Base-by-base conservation (phyloP, 257 asterid genomes). In the Solanum virginianum region DNA sequence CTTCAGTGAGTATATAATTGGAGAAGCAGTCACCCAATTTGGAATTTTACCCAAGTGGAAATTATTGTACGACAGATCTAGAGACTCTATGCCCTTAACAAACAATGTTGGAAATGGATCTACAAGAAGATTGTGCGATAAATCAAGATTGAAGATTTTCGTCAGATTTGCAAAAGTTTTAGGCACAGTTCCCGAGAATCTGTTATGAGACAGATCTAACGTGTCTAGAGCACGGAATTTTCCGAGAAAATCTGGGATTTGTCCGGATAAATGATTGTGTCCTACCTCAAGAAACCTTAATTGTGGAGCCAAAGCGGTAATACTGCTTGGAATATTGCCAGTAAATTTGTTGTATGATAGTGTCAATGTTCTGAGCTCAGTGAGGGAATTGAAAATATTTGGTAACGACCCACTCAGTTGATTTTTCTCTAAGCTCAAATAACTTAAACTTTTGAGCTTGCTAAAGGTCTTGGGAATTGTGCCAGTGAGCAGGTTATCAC, bases 51-150 rank as follows among this genome's bases (percentile, higher is more conserved):
- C 93, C 15, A 96, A 75, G 77, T 93, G 92, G 92, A 96, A 94
- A 18, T 83, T 85, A 84, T 96, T 96, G 79, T 96, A 87, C 0
- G 98, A 94, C 71, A 95, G 84, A 83, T 94, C 99, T 83, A 96
- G 49, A 1, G 99, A 93, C 84, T 94, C 98, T 22, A 95, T 94
- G 8, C 97, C 97, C 66, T 86, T 92, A 10, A 96, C 98, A 12
- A 81, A 43, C 94, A 96, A 45, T 6, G 18, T 56, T 2, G 99
- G 98, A 71, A 96, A 96, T 14, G 99, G 99, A 77, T 94, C 99
- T 6, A 88, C 92, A 2, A 96, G 86, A 32, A 63, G 84, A 84
- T 96, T 96, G 16, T 85, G 96, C 6, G 98, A 93, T 7, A 96
- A 91, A 39, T 96, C 93, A 10, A 96, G 97, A 83, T 96, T 93